Conservation (phyloP, 1,139 yeast species). For the Hyphopichia khmerensis region DNA sequence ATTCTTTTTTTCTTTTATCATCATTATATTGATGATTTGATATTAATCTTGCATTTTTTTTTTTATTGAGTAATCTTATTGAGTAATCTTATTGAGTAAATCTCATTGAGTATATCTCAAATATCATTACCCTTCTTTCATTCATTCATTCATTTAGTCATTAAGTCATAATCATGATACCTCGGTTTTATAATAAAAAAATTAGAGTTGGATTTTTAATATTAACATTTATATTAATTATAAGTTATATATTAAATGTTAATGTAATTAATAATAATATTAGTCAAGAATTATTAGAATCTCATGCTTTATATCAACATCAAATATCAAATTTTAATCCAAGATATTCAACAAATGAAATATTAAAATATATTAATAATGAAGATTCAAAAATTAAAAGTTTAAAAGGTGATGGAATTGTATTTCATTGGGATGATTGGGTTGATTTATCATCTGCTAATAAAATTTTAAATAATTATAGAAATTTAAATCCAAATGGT, state of each 20-base stretch:
- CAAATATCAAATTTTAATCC: conserved; percentile 28
- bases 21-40: no score
- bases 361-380: conserved; percentile 17
- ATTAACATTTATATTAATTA: conserved; percentile 12
- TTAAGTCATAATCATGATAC: conserved; percentile 4
- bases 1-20: no score
- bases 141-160: not conserved
- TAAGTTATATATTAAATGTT: conserved; percentile 8
- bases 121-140: not conserved
- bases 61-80: no score
- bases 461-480: conserved; percentile 16
- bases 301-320: conserved; percentile 23
- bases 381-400: not conserved
- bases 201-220: conserved; percentile 17
- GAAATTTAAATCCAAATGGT: conserved; percentile 21
- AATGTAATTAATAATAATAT: conserved; percentile 10
- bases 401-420: conserved; percentile 17
- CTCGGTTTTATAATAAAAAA: conserved; percentile 19
- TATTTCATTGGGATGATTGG: conserved; percentile 48
- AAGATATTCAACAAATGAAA: conserved; percentile 18
- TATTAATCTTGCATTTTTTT: no score
- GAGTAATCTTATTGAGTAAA: no score
- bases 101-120: no score
- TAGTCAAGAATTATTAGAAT: conserved; percentile 23
- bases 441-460: conserved; percentile 31